Evolutionary conservation across 208 protist species (phyloP).

Genomic region (Trypanosoma caninum): DNA sequence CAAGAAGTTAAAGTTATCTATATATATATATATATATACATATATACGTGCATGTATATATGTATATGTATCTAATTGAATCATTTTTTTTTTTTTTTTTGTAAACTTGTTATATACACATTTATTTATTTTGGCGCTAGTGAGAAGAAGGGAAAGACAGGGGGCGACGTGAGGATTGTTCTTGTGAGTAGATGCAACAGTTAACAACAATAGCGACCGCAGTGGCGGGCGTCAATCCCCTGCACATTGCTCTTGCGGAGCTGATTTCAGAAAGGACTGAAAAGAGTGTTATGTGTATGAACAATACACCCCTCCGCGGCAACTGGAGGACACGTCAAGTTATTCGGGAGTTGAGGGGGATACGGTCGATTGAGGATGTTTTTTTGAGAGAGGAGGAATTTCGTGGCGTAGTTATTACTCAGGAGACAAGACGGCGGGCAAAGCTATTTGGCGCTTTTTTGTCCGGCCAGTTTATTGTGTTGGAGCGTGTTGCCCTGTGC

Average conservation of each 20-base stretch:
- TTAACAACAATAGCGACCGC: slow-evolving; percentile 18
- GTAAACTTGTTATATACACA: too few relatives aligned
- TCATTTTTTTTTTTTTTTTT: slow-evolving; percentile 1
- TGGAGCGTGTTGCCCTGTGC: slow-evolving; percentile 31
- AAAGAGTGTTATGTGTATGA: background rate
- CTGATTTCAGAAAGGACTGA: slow-evolving; percentile 12
- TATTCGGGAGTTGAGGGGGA: slow-evolving; percentile 44
- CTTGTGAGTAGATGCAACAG: too few relatives aligned
- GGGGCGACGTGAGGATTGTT: too few relatives aligned
- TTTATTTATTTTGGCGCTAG: too few relatives aligned
- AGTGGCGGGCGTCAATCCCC: slow-evolving; percentile 12
- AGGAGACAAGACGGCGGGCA: slow-evolving; percentile 46
- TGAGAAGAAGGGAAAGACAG: too few relatives aligned
- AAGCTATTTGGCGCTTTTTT: slow-evolving; percentile 42
- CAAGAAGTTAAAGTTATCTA: background rate
- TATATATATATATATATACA: background rate
- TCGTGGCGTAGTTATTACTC: slow-evolving; percentile 36
- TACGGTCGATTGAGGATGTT: slow-evolving; percentile 29
- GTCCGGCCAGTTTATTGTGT: slow-evolving; percentile 38
- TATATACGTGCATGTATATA: background rate
- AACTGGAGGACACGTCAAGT: slow-evolving; percentile 60
- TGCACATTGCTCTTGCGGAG: slow-evolving; percentile 25
- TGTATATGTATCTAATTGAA: background rate
- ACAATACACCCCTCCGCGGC: background rate
- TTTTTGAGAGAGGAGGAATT: slow-evolving; percentile 44